Conservation (phyloP, 306 rosid species). For the Lathyrus sativus region DNA sequence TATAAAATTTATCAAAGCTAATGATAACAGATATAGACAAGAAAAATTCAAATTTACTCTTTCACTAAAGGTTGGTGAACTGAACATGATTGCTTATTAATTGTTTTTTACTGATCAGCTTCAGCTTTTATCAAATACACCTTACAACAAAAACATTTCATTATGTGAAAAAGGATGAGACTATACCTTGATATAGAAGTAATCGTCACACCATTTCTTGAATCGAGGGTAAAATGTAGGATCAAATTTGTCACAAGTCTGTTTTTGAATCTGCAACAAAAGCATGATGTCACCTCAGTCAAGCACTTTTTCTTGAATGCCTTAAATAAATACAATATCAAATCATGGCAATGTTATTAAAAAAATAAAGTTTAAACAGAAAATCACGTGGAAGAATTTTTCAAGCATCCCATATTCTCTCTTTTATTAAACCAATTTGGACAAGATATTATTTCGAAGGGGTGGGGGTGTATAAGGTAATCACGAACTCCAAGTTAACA, state of each 20-base stretch:
- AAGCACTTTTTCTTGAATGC: conserved; percentile 1
- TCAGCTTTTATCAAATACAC: conserved; percentile 20
- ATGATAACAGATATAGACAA: conserved; percentile 5
- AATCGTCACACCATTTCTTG: conserved; percentile 99
- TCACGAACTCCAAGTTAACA: neutral
- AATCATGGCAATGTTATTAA: neutral
- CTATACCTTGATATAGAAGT: conserved; percentile 88
- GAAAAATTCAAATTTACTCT: neutral
- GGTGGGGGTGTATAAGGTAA: neutral
- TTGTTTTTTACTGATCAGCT: neutral
- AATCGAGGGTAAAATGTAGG: conserved; percentile 91
- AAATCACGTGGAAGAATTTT: conserved; percentile 4
- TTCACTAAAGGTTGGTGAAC: conserved; percentile 26
- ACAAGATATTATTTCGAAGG: neutral
- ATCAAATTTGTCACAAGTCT: conserved; percentile 91
- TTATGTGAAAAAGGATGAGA: conserved; percentile 20
- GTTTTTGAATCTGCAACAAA: conserved; percentile 67
- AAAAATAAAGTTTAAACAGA: conserved; percentile 16
- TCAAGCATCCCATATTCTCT: neutral
- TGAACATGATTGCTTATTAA: conserved; percentile 11
- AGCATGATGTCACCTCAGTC: conserved; percentile 25
- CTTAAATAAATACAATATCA: conserved; percentile 17
- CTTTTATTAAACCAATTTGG: neutral
- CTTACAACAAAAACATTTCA: conserved; percentile 15
- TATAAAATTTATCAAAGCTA: conserved; percentile 3